Evolutionary conservation across 371 early-diverging fungal genomes (phyloP).

Genomic region (Mortierella sp.): DNA sequence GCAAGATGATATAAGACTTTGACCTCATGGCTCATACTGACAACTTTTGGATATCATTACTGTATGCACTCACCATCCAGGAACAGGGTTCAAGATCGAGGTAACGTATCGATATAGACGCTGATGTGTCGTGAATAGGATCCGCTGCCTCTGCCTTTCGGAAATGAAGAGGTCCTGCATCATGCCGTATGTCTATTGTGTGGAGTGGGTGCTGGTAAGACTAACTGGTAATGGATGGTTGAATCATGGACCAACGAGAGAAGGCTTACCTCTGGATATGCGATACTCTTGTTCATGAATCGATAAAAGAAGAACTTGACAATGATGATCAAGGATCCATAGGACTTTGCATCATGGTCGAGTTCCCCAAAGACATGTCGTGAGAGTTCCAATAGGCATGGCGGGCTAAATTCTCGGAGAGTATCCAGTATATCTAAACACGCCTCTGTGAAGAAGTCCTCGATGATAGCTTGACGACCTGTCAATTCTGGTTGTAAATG

Average conservation of each 20-base stretch:
- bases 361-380: constrained; percentile 43
- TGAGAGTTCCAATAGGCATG: constrained; percentile 48
- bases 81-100: constrained; percentile 44
- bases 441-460: constrained; percentile 51
- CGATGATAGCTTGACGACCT: constrained; percentile 35
- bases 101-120: constrained; percentile 57
- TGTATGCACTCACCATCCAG: constrained; percentile 48
- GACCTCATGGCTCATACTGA: neutral
- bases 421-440: constrained; percentile 53
- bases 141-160: constrained; percentile 53
- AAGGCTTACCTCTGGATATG: constrained; percentile 55
- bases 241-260: neutral
- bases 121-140: constrained; percentile 54
- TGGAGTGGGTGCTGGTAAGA: neutral
- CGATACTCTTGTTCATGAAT: constrained; percentile 58
- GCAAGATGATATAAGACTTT: neutral
- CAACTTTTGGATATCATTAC: neutral
- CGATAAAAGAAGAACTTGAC: constrained; percentile 59
- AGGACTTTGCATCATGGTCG: constrained; percentile 39
- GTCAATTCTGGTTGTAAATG: constrained; percentile 14
- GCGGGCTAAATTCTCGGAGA: constrained; percentile 53
- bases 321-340: constrained; percentile 54
- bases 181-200: constrained; percentile 55
- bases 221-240: neutral
- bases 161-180: constrained; percentile 55